phyloP scores from a whole-genome alignment of 768 basidiomycete genomes.

The Fibroporia radiculosa region DNA sequence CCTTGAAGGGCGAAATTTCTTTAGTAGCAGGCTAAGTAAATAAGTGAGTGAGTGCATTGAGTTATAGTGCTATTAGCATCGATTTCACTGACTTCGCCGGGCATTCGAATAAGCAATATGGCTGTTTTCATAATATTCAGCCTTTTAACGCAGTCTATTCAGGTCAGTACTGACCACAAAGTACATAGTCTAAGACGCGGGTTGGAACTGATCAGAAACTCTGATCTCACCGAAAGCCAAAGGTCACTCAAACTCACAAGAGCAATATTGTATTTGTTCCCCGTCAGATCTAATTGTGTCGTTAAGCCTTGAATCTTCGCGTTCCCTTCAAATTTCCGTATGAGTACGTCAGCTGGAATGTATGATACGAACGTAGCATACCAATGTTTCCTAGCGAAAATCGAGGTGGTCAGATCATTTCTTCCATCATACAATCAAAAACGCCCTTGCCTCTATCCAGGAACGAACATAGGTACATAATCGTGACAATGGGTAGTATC shows the following conservation, averaged over 20 bases:
- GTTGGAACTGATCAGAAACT: background rate
- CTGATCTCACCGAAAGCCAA: background rate
- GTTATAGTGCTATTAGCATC: no score
- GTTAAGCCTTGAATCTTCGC: constrained; percentile 38
- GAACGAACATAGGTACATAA: constrained; percentile 26
- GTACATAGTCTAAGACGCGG: constrained; percentile 48
- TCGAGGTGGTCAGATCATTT: no score
- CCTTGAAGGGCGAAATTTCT: constrained; percentile 59
- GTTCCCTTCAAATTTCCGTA: no score
- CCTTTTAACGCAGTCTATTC: no score
- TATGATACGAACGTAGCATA: no score
- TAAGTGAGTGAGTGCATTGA: no score
- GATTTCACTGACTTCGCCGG: constrained; percentile 64
- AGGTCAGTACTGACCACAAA: constrained; percentile 56
- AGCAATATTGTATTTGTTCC: constrained; percentile 59
- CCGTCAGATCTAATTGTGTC: constrained; percentile 46
- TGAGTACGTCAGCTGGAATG: no score
- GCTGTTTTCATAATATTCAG: constrained; percentile 27
- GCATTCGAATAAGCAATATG: constrained; percentile 58
- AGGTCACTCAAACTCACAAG: no score
- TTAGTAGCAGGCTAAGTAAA: constrained; percentile 38
- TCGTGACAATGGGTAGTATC: constrained; percentile 21
- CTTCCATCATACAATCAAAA: no score
- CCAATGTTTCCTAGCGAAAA: no score
- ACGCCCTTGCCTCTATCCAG: constrained; percentile 19